phyloP scores from a whole-genome alignment of 2,329 filamentous ascomycete genomes.

The Aspergillus sojae region DNA sequence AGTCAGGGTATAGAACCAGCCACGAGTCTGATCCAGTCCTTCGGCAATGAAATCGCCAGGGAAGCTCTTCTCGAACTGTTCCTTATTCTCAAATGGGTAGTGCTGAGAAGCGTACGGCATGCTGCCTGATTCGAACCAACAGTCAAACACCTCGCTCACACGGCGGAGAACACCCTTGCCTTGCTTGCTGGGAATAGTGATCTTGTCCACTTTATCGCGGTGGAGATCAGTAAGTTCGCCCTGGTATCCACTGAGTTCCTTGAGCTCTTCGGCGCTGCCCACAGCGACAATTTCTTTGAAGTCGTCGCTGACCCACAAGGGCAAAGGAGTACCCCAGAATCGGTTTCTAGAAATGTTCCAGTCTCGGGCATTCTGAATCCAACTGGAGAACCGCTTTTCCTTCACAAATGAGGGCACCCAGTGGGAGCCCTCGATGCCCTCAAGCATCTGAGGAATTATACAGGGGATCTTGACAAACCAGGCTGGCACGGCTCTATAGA shows the following conservation, averaged over 20 bases:
- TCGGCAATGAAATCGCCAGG: constrained; percentile 95
- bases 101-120: constrained; percentile 93
- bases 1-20: constrained; percentile 94
- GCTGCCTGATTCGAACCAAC: constrained; percentile 94
- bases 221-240: constrained; percentile 85
- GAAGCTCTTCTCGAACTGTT: constrained; percentile 77
- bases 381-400: constrained; percentile 85
- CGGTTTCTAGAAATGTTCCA: constrained; percentile 95
- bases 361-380: constrained; percentile 88
- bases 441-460: constrained; percentile 84
- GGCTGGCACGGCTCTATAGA: constrained; percentile 86
- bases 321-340: constrained; percentile 94
- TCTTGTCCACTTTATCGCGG: constrained; percentile 88
- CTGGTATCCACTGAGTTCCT: constrained; percentile 80
- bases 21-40: constrained; percentile 88
- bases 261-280: constrained; percentile 82
- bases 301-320: constrained; percentile 89
- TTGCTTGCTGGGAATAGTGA: constrained; percentile 88
- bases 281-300: constrained; percentile 83
- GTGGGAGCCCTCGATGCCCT: constrained; percentile 84
- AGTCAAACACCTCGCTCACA: constrained; percentile 89
- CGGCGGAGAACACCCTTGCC: constrained; percentile 82
- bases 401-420: constrained; percentile 93
- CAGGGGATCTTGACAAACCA: constrained; percentile 92
- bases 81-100: constrained; percentile 88